Evolutionary conservation across 129 eudicot genomes (phyloP).

Genomic region (Daucus carota): DH1_v3.0 NC_030382.2:48368001-48368500

Average conservation of each 20-base stretch:
- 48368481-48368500: not conserved
- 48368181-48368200: conserved; percentile 28
- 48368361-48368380: not conserved
- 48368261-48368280: not conserved
- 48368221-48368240: not conserved
- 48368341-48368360: conserved; percentile 8
- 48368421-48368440: not conserved
- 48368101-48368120: conserved; percentile 18
- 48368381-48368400: not conserved
- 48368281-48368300: not conserved
- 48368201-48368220: conserved; percentile 17
- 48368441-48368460: not conserved
- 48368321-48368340: not conserved
- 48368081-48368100: conserved; percentile 3
- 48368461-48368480: conserved; percentile 4
- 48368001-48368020: conserved; percentile 4
- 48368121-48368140: conserved; percentile 18
- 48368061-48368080: conserved; percentile 6
- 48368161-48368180: conserved; percentile 27
- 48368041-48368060: conserved; percentile 18
- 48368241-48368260: not conserved
- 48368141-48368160: conserved; percentile 13
- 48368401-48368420: not conserved
- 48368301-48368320: not conserved
- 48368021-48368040: conserved; percentile 13